phyloP scores from a whole-genome alignment of 768 basidiomycete species.

The Suillus ampliporus region DNA sequence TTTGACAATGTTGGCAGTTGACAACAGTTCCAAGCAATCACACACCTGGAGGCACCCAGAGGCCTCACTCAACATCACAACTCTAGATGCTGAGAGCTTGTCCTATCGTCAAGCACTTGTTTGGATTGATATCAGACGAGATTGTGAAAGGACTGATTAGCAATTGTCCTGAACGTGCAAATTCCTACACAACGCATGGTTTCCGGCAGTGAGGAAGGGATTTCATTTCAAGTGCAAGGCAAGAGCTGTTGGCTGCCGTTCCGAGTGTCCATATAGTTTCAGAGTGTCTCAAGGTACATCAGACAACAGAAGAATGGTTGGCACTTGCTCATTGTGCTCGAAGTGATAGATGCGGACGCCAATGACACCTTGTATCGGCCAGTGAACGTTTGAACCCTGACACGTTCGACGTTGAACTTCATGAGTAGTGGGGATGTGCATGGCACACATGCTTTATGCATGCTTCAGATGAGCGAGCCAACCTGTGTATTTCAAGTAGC shows the following conservation, averaged over 20 bases:
- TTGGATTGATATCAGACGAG: no score
- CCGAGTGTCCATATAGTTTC: constrained; percentile 52
- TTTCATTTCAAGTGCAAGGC: constrained; percentile 59
- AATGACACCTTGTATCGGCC: constrained; percentile 59
- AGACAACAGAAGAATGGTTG: constrained; percentile 66
- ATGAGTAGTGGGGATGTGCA: constrained; percentile 25
- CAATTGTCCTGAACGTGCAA: no score
- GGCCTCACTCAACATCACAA: no score
- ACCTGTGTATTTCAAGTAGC: constrained; percentile 6
- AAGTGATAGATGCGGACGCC: constrained; percentile 64
- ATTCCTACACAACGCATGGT: constrained; percentile 50
- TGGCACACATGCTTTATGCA: constrained; percentile 48
- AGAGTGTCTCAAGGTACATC: constrained; percentile 53
- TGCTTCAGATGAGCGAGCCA: constrained; percentile 15
- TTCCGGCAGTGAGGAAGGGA: constrained; percentile 47
- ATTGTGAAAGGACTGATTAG: no score
- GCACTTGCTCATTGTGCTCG: constrained; percentile 46
- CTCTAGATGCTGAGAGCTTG: no score
- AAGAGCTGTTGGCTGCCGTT: constrained; percentile 60
- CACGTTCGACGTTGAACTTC: constrained; percentile 14
- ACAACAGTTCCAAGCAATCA: no score
- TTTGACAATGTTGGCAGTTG: no score
- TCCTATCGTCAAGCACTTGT: no score
- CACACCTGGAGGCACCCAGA: no score
- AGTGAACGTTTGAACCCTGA: constrained; percentile 60